phyloP scores from a whole-genome alignment of 2,329 filamentous ascomycete genomes.

The Cercospora zeae-maydis region DNA sequence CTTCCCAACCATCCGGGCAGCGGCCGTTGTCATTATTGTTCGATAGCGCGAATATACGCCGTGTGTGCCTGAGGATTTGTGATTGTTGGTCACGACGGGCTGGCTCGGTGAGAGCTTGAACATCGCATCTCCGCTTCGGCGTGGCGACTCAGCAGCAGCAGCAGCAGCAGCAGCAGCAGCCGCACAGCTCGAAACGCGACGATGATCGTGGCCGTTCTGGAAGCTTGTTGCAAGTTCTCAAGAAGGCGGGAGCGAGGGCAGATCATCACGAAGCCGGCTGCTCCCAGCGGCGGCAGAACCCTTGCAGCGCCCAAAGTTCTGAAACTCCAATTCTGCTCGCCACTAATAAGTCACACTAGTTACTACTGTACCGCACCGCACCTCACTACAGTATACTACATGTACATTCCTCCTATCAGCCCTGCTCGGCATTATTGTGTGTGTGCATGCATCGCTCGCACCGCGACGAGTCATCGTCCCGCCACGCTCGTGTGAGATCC shows the following conservation, averaged over 20 bases:
- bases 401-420: neutral
- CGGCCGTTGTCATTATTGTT: neutral
- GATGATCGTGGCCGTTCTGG: neutral
- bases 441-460: neutral
- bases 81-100: too few species aligned
- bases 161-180: too few species aligned
- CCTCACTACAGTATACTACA: too few species aligned
- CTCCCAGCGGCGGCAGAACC: neutral
- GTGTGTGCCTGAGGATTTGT: too few species aligned
- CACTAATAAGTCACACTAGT: too few species aligned
- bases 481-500: neutral
- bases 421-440: neutral
- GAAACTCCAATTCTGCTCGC: neutral
- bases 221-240: neutral
- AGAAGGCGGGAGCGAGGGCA: neutral
- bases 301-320: neutral
- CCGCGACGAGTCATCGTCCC: slow-evolving; percentile 3
- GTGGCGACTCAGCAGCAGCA: neutral
- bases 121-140: neutral
- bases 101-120: too few species aligned
- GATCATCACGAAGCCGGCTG: neutral
- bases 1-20: neutral
- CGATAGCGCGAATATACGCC: too few species aligned
- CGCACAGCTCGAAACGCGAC: neutral
- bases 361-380: too few species aligned